Base-by-base conservation (phyloP, 768 basidiomycete genomes). In the Podaxis pistillaris region DNA sequence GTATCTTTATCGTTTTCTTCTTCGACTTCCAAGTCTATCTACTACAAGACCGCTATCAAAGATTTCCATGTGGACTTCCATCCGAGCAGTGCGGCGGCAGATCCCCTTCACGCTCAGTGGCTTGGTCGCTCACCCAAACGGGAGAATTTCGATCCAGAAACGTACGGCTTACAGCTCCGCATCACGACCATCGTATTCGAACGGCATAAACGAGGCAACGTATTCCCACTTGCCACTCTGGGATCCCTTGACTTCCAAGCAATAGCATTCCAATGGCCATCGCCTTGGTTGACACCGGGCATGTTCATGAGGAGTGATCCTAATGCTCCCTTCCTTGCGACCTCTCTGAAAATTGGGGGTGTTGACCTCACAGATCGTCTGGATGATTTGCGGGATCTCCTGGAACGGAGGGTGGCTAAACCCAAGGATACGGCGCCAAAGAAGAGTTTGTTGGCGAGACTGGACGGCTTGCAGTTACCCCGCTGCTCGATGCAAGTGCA, bases 261-360 rank as follows among this genome's bases (percentile, higher is more conserved):
- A 1, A 71, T 89, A 24, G 71, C 79, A 22, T 81, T 81, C 2
- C 85, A 86, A 70, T 91, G 88, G 88, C 86, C 87, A 8, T 71
- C 80, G 46, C 82, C 81, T n/a, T 82, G 82, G 76, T 72, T 88
- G 33, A 72, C 73, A 36, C 71, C 79, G 2, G 75, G 81, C 22
- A 74, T 80, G 0, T 84, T 87, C 66, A 70, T 87, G 49, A 64
- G 73, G 12, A 84, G 83, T 24, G 87, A 88, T 67, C 81, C 86
- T 8, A 87, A 86, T 68, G 77, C 81, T 9, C 79, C 89, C 11
- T 75, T 87, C 12, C 52, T 90, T 19, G 81, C 81, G 28, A 67
- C 86, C 22, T 79, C 77, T 40, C 64, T 79, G 46, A 77, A 71
- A 28, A 61, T 86, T 12, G 78, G 78, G 12, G 74, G 74, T 17